Conservation (phyloP, 176 grass and related monocot genomes). For the Oryza officinalis region DNA sequence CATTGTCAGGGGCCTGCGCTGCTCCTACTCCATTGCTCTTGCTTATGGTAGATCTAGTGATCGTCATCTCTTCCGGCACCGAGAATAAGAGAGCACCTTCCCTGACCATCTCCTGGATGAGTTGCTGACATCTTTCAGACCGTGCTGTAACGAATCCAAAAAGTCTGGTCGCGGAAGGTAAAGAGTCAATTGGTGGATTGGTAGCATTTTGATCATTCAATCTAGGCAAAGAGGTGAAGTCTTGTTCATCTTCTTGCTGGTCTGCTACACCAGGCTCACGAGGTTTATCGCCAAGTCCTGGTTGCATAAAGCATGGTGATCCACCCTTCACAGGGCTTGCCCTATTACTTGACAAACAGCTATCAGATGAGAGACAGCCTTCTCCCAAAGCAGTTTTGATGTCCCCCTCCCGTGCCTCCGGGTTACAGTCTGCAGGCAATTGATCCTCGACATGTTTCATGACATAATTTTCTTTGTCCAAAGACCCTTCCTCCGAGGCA, state of each 20-base stretch:
- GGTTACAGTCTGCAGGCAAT: background rate
- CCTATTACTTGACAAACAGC: background rate
- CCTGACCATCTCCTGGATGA: constrained; percentile 43
- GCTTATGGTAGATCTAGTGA: background rate
- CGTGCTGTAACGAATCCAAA: constrained; percentile 16
- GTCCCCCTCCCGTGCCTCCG: background rate
- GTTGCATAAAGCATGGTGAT: constrained; percentile 8
- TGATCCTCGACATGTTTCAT: constrained; percentile 25
- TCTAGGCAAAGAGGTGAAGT: background rate
- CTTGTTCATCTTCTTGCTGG: constrained; percentile 21
- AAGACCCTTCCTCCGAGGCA: constrained; percentile 15
- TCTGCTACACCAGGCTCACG: background rate
- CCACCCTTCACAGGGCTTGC: background rate
- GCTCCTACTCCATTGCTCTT: background rate
- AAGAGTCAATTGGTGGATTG: background rate
- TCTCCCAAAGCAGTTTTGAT: background rate
- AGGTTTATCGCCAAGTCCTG: constrained; percentile 13
- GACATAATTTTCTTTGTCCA: background rate
- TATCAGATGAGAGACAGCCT: background rate
- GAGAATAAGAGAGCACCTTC: constrained; percentile 44
- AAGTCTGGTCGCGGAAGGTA: background rate
- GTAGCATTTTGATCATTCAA: background rate
- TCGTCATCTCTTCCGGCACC: constrained; percentile 1
- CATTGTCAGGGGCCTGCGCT: background rate
- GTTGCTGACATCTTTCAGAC: constrained; percentile 26